Base-by-base conservation (phyloP, 2,329 filamentous ascomycete genomes). In the Chalaropsis ovoidea region DNA sequence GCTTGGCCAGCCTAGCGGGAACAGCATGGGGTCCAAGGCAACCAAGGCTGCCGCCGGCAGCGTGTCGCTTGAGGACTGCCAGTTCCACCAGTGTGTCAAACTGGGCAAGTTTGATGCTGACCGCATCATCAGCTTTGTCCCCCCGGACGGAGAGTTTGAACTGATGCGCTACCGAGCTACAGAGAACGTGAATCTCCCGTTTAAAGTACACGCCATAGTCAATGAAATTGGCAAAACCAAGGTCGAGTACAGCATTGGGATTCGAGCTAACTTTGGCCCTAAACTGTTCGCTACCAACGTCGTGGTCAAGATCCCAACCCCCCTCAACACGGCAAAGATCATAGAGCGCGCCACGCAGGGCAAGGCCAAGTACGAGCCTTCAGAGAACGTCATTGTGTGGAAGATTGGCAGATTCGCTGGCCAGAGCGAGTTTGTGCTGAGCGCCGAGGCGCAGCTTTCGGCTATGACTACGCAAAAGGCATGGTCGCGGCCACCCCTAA, bases 11-110 rank as follows among this genome's bases (percentile, higher is more conserved):
- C 64, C 66, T 2, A 87, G 85, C 66, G 90, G 90, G 3, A 94
- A 94, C 72, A 81, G 85, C 69, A 84, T 87, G 72, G 89, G 86
- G 65, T 87, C 87, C 68, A 96, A 96, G 76, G 90, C 92, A 39
- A 96, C 94, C 47, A 93, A 95, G 75, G 94, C 94, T 0, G 94
- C 94, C 0, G 94, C 94, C 0, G 94, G 94, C 43, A 95, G 89
- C 69, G 95, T 99, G 64, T 96, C 92, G 0, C 81, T 99, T 31
- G 95, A 99, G 74, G 94, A 99, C 75, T 97, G 95, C 73, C 94
- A 97, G 73, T 96, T 99, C 78, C 94, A 99, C 76, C 94, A 99
- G 76, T 99, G 94, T 75, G 94, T 99, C 68, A 96, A 96, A 78
- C 82, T 99, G 39, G 92, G 93, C 70, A 95, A 95, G 74, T 99